phyloP scores from a whole-genome alignment of 352 stramenopile species.

The Globisporangium echinulatum region DNA sequence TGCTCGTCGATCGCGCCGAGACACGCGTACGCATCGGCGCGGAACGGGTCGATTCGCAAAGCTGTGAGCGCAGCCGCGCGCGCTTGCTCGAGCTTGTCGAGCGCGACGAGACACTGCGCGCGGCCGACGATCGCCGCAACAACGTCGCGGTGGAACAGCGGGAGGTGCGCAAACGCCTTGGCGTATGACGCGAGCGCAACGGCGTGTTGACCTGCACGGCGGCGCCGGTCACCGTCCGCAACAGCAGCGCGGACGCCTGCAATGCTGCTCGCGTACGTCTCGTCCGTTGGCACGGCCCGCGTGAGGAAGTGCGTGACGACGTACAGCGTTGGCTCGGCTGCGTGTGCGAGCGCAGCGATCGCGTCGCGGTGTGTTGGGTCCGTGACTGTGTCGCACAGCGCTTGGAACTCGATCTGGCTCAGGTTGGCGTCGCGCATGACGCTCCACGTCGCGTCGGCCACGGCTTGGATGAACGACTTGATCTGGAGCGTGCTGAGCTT shows the following conservation, averaged over 20 bases:
- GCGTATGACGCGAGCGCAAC: conserved; percentile 55
- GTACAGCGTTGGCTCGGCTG: conserved; percentile 47
- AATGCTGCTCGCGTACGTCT: conserved; percentile 40
- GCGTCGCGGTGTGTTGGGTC: conserved; percentile 23
- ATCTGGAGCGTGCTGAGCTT: conserved; percentile 79
- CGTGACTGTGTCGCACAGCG: conserved; percentile 54
- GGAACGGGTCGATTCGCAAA: conserved; percentile 64
- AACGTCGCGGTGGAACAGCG: conserved; percentile 60
- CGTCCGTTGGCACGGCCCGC: conserved; percentile 42
- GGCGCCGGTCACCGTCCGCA: conserved; percentile 53
- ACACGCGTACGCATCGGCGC: conserved; percentile 58
- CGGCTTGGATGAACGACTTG: conserved; percentile 80
- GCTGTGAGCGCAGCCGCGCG: conserved; percentile 37
- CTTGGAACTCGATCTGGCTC: conserved; percentile 71
- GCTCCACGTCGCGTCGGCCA: conserved; percentile 61
- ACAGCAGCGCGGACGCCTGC: conserved; percentile 40
- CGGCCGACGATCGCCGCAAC: conserved; percentile 50
- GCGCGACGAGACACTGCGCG: conserved; percentile 52
- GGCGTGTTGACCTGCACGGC: conserved; percentile 39
- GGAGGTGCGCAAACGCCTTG: conserved; percentile 51
- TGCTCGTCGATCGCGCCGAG: conserved; percentile 64
- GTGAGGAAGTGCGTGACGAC: conserved; percentile 67
- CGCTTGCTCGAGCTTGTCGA: conserved; percentile 33
- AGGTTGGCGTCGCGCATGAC: conserved; percentile 45
- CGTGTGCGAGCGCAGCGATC: conserved; percentile 21